Conservation (phyloP, 208 protist species). For the Trypanosomatidae sp. region DNA sequence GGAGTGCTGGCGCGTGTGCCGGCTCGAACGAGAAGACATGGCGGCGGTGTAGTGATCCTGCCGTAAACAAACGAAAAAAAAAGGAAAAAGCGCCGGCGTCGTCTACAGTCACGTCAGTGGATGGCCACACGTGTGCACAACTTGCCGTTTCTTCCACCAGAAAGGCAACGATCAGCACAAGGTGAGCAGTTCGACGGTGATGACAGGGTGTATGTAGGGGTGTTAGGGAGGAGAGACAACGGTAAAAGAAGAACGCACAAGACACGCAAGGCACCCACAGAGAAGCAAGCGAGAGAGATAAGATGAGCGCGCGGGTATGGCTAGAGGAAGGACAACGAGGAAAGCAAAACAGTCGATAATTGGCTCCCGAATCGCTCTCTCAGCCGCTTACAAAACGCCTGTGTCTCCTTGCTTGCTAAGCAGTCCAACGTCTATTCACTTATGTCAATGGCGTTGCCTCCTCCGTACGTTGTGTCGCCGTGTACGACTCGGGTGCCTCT, state of each 20-base stretch:
- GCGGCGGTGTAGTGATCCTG: constrained; percentile 1
- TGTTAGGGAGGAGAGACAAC: background rate
- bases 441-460: background rate
- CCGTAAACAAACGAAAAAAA: background rate
- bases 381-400: background rate
- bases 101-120: background rate
- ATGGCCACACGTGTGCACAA: background rate
- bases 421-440: background rate
- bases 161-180: background rate
- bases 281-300: background rate
- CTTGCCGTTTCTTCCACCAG: background rate
- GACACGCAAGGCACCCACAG: background rate
- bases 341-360: background rate
- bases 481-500: background rate
- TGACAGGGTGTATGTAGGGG: background rate
- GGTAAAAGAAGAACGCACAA: background rate
- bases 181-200: background rate
- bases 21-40: constrained; percentile 4
- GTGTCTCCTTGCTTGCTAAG: background rate
- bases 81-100: background rate
- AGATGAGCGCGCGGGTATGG: background rate
- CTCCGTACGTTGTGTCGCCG: background rate
- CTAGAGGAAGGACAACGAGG: background rate
- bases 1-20: background rate
- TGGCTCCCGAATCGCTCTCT: background rate